Conservation (phyloP, 2,329 filamentous ascomycete species). For the Botrytis galanthina region DNA sequence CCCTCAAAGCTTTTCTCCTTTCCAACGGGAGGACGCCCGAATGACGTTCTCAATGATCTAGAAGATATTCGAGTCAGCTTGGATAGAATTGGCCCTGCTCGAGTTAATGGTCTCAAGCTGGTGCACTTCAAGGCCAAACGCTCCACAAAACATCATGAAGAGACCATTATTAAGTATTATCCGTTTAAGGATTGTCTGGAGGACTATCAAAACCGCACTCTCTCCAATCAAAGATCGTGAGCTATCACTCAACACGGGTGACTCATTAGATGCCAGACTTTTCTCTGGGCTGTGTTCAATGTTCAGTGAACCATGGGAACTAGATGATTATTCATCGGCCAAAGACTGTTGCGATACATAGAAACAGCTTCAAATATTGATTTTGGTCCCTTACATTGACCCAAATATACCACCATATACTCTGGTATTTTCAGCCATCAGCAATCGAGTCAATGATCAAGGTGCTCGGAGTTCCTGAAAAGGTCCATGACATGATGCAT, state of each 20-base stretch:
- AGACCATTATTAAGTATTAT: background rate
- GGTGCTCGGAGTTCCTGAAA: background rate
- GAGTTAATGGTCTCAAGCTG: slow-evolving; percentile 12
- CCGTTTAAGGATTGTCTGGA: slow-evolving; percentile 5
- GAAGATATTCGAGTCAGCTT: background rate
- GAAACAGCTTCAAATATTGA: background rate
- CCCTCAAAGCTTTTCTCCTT: slow-evolving; percentile 9
- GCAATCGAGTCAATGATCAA: background rate
- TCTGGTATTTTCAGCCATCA: background rate
- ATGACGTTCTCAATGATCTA: background rate
- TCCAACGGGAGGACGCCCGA: background rate
- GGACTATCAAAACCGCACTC: background rate
- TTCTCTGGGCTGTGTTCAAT: background rate
- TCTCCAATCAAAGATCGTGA: background rate
- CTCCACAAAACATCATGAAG: background rate
- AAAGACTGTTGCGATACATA: background rate
- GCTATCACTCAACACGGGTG: background rate
- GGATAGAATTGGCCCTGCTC: slow-evolving; percentile 3
- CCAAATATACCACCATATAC: background rate
- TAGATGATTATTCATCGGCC: background rate
- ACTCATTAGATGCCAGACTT: background rate
- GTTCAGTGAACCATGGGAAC: background rate
- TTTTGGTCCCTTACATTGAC: background rate
- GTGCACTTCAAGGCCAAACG: background rate
- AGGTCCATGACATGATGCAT: background rate